Conservation (phyloP, 148 eudicot genomes). For the Amaranthus hypochondriacus region DNA sequence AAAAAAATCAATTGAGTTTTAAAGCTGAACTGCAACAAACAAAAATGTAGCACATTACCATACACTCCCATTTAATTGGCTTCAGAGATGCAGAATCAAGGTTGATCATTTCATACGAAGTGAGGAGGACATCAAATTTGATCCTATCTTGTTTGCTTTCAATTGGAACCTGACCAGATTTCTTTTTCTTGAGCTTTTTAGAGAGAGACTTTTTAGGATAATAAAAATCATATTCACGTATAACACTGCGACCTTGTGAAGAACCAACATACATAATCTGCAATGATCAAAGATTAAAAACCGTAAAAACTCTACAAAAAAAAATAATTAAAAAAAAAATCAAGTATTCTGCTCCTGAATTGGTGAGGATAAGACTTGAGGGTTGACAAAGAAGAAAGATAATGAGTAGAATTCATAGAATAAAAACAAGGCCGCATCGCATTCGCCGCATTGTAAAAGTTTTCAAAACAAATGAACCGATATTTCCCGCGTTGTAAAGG, state of each 20-base stretch:
- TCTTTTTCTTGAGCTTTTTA: conserved; percentile 77
- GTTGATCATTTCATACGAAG: conserved; percentile 96
- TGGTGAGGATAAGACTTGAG: background rate
- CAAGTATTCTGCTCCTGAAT: background rate
- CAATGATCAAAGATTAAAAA: conserved; percentile 15
- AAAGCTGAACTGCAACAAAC: conserved; percentile 7
- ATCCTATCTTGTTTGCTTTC: conserved; percentile 89
- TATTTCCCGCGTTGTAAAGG: too few species aligned
- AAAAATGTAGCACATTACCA: conserved; percentile 46
- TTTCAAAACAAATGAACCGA: too few species aligned
- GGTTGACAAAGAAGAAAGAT: too few species aligned
- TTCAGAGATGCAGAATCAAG: conserved; percentile 68
- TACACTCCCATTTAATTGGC: conserved; percentile 91
- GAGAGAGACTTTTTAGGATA: conserved; percentile 50
- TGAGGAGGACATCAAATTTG: conserved; percentile 89
- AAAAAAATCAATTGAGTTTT: background rate
- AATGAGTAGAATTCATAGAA: background rate
- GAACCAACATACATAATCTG: conserved; percentile 99
- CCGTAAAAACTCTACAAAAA: background rate
- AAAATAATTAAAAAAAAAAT: background rate
- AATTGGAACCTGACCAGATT: conserved; percentile 48
- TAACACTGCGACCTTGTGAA: conserved; percentile 69
- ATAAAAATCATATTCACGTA: conserved; percentile 83
- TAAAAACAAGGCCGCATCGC: too few species aligned
- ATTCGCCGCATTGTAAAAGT: too few species aligned